Percentiles rank a stretch among this genome's conserved stretches.
Conservation (phyloP, 345 rosid species). For the Sapria himalayana region DNA sequence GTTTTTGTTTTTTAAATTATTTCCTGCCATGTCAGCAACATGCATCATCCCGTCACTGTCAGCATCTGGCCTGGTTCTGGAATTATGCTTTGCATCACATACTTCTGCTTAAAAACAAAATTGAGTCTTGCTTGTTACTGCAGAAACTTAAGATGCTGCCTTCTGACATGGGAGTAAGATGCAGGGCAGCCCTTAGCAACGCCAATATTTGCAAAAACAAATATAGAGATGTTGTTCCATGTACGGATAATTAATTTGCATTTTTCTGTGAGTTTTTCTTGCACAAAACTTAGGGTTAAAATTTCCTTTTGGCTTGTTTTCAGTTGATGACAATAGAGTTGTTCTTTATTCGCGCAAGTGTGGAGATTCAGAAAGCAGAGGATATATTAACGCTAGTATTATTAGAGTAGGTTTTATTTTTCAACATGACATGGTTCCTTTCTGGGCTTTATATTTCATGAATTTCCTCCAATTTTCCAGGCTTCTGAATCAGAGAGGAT, state of each 20-base stretch:
- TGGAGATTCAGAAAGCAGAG: constrained; percentile 34
- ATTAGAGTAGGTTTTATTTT: constrained; percentile 22
- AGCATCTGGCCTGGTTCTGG: too few relatives aligned
- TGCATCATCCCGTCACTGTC: too few relatives aligned
- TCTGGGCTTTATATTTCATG: not conserved
- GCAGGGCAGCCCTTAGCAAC: constrained; percentile 30
- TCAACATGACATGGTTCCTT: not conserved
- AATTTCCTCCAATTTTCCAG: constrained; percentile 12
- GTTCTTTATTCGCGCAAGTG: constrained; percentile 51
- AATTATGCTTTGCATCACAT: too few relatives aligned
- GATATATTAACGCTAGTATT: constrained; percentile 77
- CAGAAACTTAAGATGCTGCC: constrained; percentile 34
- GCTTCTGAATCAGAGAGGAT: constrained; percentile 36
- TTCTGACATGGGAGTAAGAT: constrained; percentile 26
- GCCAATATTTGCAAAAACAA: constrained; percentile 55
- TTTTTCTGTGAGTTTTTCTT: not conserved
- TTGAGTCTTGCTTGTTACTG: constrained; percentile 1
- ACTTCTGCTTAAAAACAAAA: too few relatives aligned
- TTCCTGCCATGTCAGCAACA: too few relatives aligned
- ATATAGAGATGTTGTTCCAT: constrained; percentile 54
- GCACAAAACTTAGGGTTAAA: not conserved
- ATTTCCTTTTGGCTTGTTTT: constrained; percentile 4
- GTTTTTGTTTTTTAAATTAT: too few relatives aligned
- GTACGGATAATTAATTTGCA: constrained; percentile 13
- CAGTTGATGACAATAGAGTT: constrained; percentile 62